phyloP scores from a whole-genome alignment of 306 rosid species.

The Hippophae gyantsensis region DNA sequence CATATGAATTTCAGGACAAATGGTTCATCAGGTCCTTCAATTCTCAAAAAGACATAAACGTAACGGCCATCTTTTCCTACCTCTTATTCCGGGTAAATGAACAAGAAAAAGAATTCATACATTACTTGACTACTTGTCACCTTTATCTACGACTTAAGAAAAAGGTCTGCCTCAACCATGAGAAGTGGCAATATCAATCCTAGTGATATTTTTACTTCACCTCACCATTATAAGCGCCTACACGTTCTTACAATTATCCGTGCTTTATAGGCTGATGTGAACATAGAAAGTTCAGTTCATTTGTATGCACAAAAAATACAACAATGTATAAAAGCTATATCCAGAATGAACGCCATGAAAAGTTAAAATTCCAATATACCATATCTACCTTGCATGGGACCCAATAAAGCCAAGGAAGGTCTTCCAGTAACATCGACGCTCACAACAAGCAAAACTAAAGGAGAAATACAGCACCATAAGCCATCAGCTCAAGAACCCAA shows the following conservation, averaged over 20 bases:
- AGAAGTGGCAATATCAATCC: too few relatives aligned
- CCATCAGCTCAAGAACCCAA: constrained; percentile 4
- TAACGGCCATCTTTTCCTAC: too few relatives aligned
- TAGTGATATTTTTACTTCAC: neutral
- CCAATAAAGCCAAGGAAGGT: constrained; percentile 35
- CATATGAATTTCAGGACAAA: too few relatives aligned
- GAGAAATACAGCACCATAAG: constrained; percentile 13
- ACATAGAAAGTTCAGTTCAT: constrained; percentile 21
- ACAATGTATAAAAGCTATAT: constrained; percentile 18
- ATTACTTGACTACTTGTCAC: too few relatives aligned
- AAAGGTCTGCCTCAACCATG: too few relatives aligned
- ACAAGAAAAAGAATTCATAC: too few relatives aligned
- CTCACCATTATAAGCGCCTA: constrained; percentile 5
- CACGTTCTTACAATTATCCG: neutral
- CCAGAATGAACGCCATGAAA: constrained; percentile 12
- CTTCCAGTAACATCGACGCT: constrained; percentile 27
- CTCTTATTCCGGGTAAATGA: too few relatives aligned
- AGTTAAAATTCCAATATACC: constrained; percentile 14
- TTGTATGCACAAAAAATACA: constrained; percentile 16
- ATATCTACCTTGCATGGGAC: constrained; percentile 25
- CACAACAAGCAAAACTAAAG: constrained; percentile 21
- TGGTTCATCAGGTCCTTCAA: too few relatives aligned
- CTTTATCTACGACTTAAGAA: too few relatives aligned
- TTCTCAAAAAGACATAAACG: too few relatives aligned
- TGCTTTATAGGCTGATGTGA: constrained; percentile 1